A percentile compares a stretch with the other conserved stretches of the same genome.
Conservation (phyloP, 108 stramenopile genomes). For the Asterionellopsis glacialis region DNA sequence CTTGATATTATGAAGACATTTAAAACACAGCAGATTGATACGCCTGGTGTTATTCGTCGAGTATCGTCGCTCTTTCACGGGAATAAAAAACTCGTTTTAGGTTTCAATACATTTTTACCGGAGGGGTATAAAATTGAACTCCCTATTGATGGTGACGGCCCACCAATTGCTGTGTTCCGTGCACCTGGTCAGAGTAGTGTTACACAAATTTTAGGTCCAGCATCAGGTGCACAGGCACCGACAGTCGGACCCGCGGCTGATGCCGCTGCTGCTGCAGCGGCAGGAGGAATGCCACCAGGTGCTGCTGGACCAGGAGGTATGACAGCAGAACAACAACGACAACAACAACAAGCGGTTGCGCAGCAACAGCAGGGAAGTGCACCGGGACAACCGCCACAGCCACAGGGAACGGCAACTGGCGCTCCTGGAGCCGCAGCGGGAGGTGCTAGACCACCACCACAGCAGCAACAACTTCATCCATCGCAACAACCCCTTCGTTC, state of each 20-base stretch:
- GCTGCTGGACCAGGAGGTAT: constrained; percentile 14
- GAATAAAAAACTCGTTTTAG: constrained; percentile 92
- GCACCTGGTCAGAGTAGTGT: constrained; percentile 67
- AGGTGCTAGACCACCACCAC: not conserved
- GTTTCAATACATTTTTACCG: constrained; percentile 99
- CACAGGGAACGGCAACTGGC: constrained; percentile 11
- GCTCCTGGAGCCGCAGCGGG: constrained; percentile 19
- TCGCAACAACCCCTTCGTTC: constrained; percentile 6
- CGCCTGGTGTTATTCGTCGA: constrained; percentile 95
- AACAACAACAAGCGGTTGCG: not conserved
- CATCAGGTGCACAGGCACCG: constrained; percentile 14
- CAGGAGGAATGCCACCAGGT: constrained; percentile 23
- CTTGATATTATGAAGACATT: constrained; percentile 98
- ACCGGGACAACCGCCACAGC: constrained; percentile 16
- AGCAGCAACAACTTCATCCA: constrained; percentile 10
- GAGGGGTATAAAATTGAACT: constrained; percentile 98
- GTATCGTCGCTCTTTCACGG: constrained; percentile 96
- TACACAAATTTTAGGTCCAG: constrained; percentile 41
- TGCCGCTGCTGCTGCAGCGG: constrained; percentile 12
- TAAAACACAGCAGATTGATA: constrained; percentile 94
- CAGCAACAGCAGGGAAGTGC: constrained; percentile 19
- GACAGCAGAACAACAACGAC: not conserved
- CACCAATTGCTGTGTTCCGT: constrained; percentile 73
- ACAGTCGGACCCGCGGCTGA: constrained; percentile 14
- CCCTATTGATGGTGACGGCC: constrained; percentile 64